Percentiles rank a stretch among this genome's conserved stretches.
These are phyloP conservation scores for Alternaria burnsii DNA, from an alignment of 2,329 filamentous ascomycete genomes.

Conservation along the genomic window DNA sequence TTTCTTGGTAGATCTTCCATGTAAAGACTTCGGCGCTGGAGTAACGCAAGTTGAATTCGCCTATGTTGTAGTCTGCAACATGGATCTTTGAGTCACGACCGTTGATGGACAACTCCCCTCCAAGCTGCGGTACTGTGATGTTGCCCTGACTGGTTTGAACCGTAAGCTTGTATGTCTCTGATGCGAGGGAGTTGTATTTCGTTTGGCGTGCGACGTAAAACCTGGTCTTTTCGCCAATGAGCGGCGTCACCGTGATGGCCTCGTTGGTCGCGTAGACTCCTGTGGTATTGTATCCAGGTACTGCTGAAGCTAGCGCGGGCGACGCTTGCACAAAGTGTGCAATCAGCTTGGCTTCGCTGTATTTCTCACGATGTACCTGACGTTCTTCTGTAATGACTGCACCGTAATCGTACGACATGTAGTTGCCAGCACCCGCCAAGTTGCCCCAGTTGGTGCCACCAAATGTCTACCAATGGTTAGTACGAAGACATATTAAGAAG, in stretches of 20 bases:
- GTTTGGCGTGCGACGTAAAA: slow-evolving; percentile 73
- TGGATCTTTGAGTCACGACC: slow-evolving; percentile 72
- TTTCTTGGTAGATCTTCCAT: slow-evolving; percentile 66
- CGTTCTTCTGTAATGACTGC: slow-evolving; percentile 73
- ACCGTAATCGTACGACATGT: slow-evolving; percentile 66
- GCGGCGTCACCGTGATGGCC: slow-evolving; percentile 66
- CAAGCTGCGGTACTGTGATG: slow-evolving; percentile 65
- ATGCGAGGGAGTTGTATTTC: slow-evolving; percentile 64
- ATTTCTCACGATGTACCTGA: slow-evolving; percentile 74
- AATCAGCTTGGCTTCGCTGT: slow-evolving; percentile 77
- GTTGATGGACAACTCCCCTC: slow-evolving; percentile 62
- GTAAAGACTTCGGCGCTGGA: slow-evolving; percentile 73
- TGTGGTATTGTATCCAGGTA: slow-evolving; percentile 31
- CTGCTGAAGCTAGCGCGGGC: slow-evolving; percentile 68
- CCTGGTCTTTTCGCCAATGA: slow-evolving; percentile 62
- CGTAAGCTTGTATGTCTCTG: slow-evolving; percentile 68
- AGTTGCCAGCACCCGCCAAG: slow-evolving; percentile 68
- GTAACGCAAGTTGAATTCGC: slow-evolving; percentile 66
- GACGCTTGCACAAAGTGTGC: slow-evolving; percentile 76
- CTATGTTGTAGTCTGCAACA: slow-evolving; percentile 70
- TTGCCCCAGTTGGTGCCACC: slow-evolving; percentile 89
- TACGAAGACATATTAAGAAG: not conserved
- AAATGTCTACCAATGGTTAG: slow-evolving; percentile 56
- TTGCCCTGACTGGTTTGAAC: slow-evolving; percentile 63
- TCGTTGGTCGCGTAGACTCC: slow-evolving; percentile 39